phyloP scores from a whole-genome alignment of 352 stramenopile species.

The Peronospora belbahrii region DNA sequence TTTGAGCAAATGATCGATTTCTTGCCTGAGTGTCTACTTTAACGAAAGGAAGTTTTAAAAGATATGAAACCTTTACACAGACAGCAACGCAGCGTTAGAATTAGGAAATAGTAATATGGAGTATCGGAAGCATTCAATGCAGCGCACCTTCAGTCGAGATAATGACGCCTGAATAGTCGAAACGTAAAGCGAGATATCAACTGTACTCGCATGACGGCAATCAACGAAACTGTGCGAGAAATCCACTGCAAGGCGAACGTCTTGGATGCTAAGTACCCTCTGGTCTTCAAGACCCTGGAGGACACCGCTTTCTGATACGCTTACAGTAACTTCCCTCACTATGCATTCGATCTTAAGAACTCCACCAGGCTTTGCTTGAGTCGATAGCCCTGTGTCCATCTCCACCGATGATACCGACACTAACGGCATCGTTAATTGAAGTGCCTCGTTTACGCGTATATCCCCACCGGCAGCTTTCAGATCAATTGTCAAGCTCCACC shows the following conservation, averaged over 20 bases:
- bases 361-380: slow-evolving; percentile 12
- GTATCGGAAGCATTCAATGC: neutral
- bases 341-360: slow-evolving; percentile 11
- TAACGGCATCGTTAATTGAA: slow-evolving; percentile 17
- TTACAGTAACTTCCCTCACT: slow-evolving; percentile 10
- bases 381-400: neutral
- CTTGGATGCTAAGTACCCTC: slow-evolving; percentile 13
- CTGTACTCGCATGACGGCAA: slow-evolving; percentile 9
- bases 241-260: slow-evolving; percentile 8
- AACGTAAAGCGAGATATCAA: slow-evolving; percentile 17
- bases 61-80: slow-evolving; percentile 31
- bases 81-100: slow-evolving; percentile 2
- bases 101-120: slow-evolving; percentile 1
- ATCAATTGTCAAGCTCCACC: slow-evolving; percentile 23
- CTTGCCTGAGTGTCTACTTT: neutral
- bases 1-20: neutral
- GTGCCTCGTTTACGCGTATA: slow-evolving; percentile 25
- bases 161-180: slow-evolving; percentile 18
- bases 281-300: slow-evolving; percentile 16
- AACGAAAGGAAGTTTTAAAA: slow-evolving; percentile 29
- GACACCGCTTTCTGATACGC: slow-evolving; percentile 11
- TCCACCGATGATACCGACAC: slow-evolving; percentile 22
- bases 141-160: slow-evolving; percentile 30
- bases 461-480: slow-evolving; percentile 19
- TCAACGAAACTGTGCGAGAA: slow-evolving; percentile 20